Percentiles rank a stretch among this genome's conserved stretches.
Conservation (phyloP, 768 basidiomycete species). For the Tulasnella calospora region DNA sequence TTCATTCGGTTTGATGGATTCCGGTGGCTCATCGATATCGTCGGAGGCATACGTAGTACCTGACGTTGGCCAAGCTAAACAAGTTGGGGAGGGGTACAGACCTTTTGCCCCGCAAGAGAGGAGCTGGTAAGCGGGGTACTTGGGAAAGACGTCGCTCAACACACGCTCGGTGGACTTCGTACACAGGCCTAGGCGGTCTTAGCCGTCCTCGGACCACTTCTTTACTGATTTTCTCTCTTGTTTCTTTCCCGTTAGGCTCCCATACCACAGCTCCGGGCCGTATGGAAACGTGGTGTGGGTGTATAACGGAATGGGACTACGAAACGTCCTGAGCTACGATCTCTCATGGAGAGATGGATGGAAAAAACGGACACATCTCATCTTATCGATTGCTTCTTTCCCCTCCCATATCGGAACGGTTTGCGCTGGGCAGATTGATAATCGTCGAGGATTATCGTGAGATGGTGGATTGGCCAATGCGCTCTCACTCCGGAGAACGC, state of each 20-base stretch:
- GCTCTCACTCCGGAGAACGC: not conserved
- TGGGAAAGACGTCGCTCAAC: not conserved
- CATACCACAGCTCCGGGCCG: not conserved
- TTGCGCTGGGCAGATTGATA: not conserved
- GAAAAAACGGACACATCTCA: not conserved
- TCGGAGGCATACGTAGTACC: not conserved
- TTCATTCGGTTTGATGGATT: not conserved
- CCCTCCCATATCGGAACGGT: not conserved
- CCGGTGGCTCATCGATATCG: not conserved
- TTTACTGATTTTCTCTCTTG: not conserved
- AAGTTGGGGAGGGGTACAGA: not conserved
- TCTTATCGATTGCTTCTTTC: not conserved
- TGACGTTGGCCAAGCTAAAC: not conserved
- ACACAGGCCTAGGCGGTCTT: not conserved
- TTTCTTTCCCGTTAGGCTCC: not conserved
- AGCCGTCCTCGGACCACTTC: not conserved
- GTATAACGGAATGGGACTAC: not conserved
- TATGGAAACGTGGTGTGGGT: not conserved
- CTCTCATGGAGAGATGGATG: not conserved
- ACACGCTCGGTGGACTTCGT: not conserved
- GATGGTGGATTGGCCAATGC: not conserved
- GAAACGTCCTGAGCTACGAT: not conserved
- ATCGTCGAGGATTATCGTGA: not conserved
- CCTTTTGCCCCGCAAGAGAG: not conserved
- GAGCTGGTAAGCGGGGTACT: not conserved